These are phyloP conservation scores for Corinectria fuckeliana DNA, from an alignment of 2,329 filamentous ascomycete species.

Conservation along the genomic window DNA sequence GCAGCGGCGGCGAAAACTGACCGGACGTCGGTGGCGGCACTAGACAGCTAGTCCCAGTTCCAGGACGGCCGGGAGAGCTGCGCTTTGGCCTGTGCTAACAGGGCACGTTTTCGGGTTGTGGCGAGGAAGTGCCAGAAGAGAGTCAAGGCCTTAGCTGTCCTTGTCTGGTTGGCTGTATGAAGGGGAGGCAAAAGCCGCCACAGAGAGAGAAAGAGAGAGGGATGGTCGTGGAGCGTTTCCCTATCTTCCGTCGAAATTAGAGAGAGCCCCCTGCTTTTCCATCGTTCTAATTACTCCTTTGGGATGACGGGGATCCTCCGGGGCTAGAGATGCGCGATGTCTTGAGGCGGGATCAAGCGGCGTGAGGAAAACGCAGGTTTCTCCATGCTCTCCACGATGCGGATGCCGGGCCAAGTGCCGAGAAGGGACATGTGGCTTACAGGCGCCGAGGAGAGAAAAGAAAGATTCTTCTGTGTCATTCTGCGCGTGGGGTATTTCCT, in stretches of 20 bases:
- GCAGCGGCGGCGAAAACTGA: constrained; percentile 19
- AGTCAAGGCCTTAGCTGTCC: neutral
- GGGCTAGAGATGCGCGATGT: constrained; percentile 9
- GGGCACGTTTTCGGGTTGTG: constrained; percentile 3
- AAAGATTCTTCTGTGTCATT: neutral
- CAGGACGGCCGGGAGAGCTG: constrained; percentile 26
- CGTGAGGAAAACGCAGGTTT: constrained; percentile 14
- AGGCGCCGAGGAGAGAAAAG: neutral
- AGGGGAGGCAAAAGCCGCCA: neutral
- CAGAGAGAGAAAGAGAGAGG: neutral
- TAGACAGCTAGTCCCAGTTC: constrained; percentile 22
- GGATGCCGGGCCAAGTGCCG: constrained; percentile 21
- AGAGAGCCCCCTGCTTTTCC: neutral
- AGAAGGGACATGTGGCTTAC: constrained; percentile 18
- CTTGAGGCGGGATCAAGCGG: constrained; percentile 1
- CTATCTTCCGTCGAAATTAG: neutral
- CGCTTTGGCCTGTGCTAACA: constrained; percentile 18
- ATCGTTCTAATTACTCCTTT: neutral
- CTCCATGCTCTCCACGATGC: constrained; percentile 18
- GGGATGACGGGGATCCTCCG: constrained; percentile 25
- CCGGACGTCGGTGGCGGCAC: constrained; percentile 28
- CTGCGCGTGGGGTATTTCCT: neutral
- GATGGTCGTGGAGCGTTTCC: neutral
- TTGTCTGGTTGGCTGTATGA: neutral
- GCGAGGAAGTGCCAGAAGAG: constrained; percentile 3